Conservation (phyloP, 202 grass and related monocot species). For the Cymbopogon flexuosus region DNA sequence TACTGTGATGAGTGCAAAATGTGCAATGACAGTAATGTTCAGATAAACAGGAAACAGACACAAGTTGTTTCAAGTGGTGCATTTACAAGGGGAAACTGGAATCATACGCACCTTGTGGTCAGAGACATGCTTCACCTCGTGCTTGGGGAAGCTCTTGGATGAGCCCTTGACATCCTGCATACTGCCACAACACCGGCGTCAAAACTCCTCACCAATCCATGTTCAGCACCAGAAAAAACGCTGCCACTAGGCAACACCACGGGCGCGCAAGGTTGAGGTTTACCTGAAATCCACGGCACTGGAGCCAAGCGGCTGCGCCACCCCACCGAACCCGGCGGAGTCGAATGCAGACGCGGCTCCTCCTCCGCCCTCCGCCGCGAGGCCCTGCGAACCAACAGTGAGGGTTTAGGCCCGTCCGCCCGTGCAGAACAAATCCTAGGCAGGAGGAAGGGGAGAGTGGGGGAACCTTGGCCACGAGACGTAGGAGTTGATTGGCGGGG, state of each 20-base stretch:
- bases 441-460: neutral
- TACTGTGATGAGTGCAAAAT: neutral
- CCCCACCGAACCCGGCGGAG: conserved; percentile 27
- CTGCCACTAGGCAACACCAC: neutral
- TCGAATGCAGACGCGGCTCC: conserved; percentile 44
- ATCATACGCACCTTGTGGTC: conserved; percentile 65
- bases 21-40: conserved; percentile 1
- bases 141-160: conserved; percentile 80
- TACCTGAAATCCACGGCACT: conserved; percentile 72
- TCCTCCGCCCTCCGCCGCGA: conserved; percentile 69
- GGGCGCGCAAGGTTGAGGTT: neutral
- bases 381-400: conserved; percentile 49
- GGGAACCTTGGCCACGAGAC: conserved; percentile 78
- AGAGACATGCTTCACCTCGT: conserved; percentile 67
- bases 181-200: conserved; percentile 27
- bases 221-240: conserved; percentile 2
- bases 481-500: conserved; percentile 51
- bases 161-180: conserved; percentile 61
- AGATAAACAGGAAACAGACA: neutral
- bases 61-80: neutral
- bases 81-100: neutral
- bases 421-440: neutral
- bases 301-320: conserved; percentile 15
- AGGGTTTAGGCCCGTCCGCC: conserved; percentile 18
- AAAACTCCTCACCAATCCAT: neutral